These are phyloP conservation scores for Plicaturopsis crispa DNA, from an alignment of 768 basidiomycete genomes.

Conservation along the genomic window DNA sequence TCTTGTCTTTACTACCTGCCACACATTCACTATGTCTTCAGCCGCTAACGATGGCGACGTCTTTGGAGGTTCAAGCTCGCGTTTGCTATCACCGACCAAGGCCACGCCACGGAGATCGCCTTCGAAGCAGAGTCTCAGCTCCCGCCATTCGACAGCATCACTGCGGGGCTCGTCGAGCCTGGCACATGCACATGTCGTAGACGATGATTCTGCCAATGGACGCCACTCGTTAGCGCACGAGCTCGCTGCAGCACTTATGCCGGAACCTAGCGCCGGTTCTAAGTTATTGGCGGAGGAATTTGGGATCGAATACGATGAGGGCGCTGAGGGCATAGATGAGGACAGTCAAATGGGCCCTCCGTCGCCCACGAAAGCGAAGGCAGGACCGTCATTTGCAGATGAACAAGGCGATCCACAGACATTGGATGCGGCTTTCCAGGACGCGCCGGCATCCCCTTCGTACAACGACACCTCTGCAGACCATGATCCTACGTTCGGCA, in stretches of 20 bases:
- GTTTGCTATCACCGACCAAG: conserved; percentile 17
- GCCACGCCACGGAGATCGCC: conserved; percentile 20
- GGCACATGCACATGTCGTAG: conserved; percentile 22
- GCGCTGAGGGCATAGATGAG: conserved; percentile 74
- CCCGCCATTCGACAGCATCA: conserved; percentile 44
- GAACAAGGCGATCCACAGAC: conserved; percentile 27
- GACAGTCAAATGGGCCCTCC: conserved; percentile 10
- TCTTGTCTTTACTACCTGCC: not conserved
- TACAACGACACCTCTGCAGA: conserved; percentile 17
- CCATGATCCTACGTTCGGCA: conserved; percentile 2
- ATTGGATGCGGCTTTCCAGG: conserved; percentile 21
- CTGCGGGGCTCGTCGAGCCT: conserved; percentile 37
- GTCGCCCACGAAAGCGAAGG: conserved; percentile 9
- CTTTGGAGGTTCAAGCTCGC: conserved; percentile 11
- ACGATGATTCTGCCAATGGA: conserved; percentile 34
- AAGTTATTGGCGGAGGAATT: conserved; percentile 82
- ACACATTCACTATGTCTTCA: conserved; percentile 1
- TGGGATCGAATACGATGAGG: conserved; percentile 85
- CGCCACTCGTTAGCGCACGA: conserved; percentile 80
- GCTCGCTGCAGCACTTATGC: conserved; percentile 80
- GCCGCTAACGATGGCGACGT: conserved; percentile 5
- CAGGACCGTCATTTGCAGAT: conserved; percentile 33
- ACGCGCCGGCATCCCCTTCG: conserved; percentile 19
- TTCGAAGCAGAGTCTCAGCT: conserved; percentile 18
- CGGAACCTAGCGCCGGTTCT: conserved; percentile 73